A percentile compares a stretch with the other conserved stretches of the same genome.
Conservation (phyloP, 2,329 filamentous ascomycete genomes). For the Cylindrodendrum hubeiense region DNA sequence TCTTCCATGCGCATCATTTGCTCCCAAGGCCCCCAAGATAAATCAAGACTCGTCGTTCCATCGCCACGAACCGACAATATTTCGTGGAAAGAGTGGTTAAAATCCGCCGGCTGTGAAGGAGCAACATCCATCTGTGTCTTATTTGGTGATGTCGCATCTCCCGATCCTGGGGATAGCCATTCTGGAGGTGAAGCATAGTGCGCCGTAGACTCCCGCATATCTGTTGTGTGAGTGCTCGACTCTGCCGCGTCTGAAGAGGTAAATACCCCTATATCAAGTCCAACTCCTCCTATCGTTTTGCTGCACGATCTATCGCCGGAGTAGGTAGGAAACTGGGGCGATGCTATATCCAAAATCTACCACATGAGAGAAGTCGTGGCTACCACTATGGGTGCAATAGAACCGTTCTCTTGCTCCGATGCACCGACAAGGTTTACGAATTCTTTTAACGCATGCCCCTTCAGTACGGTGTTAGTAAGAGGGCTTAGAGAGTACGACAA, state of each 20-base stretch:
- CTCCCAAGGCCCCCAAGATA: slow-evolving; percentile 36
- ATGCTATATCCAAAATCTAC: slow-evolving; percentile 24
- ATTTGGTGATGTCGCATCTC: neutral
- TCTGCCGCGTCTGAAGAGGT: neutral
- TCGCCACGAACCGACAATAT: neutral
- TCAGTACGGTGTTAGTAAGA: neutral
- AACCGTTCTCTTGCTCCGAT: neutral
- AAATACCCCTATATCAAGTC: neutral
- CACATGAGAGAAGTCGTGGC: slow-evolving; percentile 28
- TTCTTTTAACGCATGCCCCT: neutral
- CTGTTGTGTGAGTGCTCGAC: slow-evolving; percentile 7
- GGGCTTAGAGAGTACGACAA: fast-evolving
- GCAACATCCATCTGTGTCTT: neutral
- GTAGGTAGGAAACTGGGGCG: slow-evolving; percentile 30
- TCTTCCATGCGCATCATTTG: slow-evolving; percentile 18
- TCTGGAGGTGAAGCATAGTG: slow-evolving; percentile 32
- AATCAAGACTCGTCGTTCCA: neutral
- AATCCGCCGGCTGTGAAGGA: neutral
- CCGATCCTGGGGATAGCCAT: slow-evolving; percentile 16
- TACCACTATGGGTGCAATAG: neutral
- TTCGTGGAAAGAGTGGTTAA: neutral
- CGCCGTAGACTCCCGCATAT: slow-evolving; percentile 34
- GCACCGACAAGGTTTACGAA: neutral
- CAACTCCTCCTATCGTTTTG: neutral
- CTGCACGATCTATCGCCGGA: neutral